Conservation (phyloP, 2,329 filamentous ascomycete genomes). For the Penicillium sp. region DNA sequence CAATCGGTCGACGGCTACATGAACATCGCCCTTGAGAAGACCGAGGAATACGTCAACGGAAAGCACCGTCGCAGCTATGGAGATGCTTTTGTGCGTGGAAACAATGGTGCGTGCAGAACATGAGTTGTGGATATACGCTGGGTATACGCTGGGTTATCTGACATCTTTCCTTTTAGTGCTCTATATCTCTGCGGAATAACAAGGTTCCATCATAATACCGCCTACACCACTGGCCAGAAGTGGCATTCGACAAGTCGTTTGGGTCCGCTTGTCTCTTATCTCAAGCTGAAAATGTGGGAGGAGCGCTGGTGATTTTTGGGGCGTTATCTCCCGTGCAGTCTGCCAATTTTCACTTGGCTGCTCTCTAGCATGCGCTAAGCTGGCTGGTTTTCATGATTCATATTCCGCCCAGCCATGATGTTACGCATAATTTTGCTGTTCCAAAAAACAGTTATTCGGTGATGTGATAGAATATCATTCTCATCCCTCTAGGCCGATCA, state of each 20-base stretch:
- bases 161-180: conserved; percentile 28
- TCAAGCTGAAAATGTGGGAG: neutral
- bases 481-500: no score
- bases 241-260: neutral
- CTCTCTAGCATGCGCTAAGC: neutral
- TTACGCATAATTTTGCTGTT: neutral
- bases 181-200: conserved; percentile 43
- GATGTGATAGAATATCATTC: neutral
- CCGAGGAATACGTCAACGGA: conserved; percentile 86
- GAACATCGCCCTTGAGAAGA: conserved; percentile 98
- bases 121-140: neutral
- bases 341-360: neutral
- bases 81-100: conserved; percentile 92
- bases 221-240: neutral
- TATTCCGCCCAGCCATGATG: neutral
- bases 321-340: neutral
- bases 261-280: neutral
- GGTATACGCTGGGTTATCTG: neutral
- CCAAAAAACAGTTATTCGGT: neutral
- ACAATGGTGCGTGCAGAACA: conserved; percentile 69
- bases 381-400: neutral
- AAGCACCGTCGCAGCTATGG: conserved; percentile 81
- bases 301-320: neutral
- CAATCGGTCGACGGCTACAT: conserved; percentile 99
- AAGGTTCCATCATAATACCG: neutral